A percentile compares a stretch with the other conserved stretches of the same genome.
Evolutionary conservation across 257 asterid genomes (phyloP).

Genomic region (Scutellaria galericulata): DNA sequence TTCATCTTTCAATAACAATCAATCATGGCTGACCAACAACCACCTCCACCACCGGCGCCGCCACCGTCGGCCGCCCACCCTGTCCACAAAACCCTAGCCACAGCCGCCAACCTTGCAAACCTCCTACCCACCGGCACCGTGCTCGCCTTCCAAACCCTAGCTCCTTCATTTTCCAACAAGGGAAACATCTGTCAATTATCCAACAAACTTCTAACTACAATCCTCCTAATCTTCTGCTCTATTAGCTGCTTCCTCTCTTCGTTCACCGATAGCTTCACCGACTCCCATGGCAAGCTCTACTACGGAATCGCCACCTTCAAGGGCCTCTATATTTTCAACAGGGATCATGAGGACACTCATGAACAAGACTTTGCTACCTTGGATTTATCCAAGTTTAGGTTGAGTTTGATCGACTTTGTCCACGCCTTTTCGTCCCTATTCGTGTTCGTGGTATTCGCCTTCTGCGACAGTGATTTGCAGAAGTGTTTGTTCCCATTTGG

Average conservation of each 20-base stretch:
- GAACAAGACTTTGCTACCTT: background rate
- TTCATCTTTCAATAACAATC: background rate
- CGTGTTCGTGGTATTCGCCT: conserved; percentile 59
- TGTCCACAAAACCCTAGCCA: conserved; percentile 54
- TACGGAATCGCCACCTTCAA: conserved; percentile 60
- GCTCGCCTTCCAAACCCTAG: conserved; percentile 57
- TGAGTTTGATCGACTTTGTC: conserved; percentile 48
- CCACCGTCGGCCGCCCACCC: conserved; percentile 23
- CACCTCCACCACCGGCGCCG: background rate
- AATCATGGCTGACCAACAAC: conserved; percentile 1
- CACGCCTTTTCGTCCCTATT: conserved; percentile 55
- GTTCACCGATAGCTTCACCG: conserved; percentile 60
- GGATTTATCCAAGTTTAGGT: conserved; percentile 46
- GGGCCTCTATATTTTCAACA: conserved; percentile 57
- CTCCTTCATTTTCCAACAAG: conserved; percentile 61
- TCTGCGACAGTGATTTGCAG: conserved; percentile 59
- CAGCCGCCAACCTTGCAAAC: conserved; percentile 66
- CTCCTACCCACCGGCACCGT: conserved; percentile 79
- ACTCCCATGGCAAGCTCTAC: conserved; percentile 43
- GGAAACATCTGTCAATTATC: conserved; percentile 48
- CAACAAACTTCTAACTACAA: conserved; percentile 47
- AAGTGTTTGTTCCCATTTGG: conserved; percentile 49
- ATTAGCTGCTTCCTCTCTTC: conserved; percentile 55
- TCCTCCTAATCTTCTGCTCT: conserved; percentile 47
- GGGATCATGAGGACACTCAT: background rate